Percentiles rank a stretch among this genome's conserved stretches.
phyloP scores from a whole-genome alignment of 148 eudicot genomes.

The Agrostemma githago region DNA sequence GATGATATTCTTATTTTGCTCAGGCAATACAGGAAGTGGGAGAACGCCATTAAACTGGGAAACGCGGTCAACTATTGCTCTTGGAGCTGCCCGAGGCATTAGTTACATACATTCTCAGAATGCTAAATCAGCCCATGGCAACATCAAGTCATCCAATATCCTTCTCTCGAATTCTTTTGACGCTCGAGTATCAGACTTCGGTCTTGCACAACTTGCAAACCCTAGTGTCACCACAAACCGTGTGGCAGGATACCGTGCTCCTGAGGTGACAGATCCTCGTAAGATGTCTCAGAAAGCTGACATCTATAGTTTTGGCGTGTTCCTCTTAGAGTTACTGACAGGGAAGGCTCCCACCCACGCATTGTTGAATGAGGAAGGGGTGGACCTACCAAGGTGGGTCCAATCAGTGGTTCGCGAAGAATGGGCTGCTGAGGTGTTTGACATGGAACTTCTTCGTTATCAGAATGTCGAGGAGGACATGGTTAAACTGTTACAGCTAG shows the following conservation, averaged over 20 bases:
- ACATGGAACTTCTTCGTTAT: constrained; percentile 70
- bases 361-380: constrained; percentile 71
- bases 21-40: constrained; percentile 79
- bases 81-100: constrained; percentile 82
- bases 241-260: constrained; percentile 82
- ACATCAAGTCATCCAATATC: constrained; percentile 85
- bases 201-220: constrained; percentile 71
- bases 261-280: constrained; percentile 77
- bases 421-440: constrained; percentile 86
- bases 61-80: constrained; percentile 66
- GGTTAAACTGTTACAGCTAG: constrained; percentile 82
- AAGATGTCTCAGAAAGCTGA: constrained; percentile 84
- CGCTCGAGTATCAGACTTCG: constrained; percentile 85
- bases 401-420: constrained; percentile 88
- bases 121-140: constrained; percentile 71
- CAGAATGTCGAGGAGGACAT: constrained; percentile 83
- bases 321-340: constrained; percentile 75
- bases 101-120: constrained; percentile 71
- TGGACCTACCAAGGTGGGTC: constrained; percentile 95
- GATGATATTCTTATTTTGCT: neutral
- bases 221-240: constrained; percentile 65
- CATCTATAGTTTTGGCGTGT: constrained; percentile 81
- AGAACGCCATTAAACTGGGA: constrained; percentile 95
- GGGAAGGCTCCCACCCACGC: constrained; percentile 85
- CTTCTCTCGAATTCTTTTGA: constrained; percentile 66